Percentiles rank a stretch among this genome's conserved stretches.
Evolutionary conservation across 257 asterid species (phyloP).

Genomic region (Leptodermis oblonga): DNA sequence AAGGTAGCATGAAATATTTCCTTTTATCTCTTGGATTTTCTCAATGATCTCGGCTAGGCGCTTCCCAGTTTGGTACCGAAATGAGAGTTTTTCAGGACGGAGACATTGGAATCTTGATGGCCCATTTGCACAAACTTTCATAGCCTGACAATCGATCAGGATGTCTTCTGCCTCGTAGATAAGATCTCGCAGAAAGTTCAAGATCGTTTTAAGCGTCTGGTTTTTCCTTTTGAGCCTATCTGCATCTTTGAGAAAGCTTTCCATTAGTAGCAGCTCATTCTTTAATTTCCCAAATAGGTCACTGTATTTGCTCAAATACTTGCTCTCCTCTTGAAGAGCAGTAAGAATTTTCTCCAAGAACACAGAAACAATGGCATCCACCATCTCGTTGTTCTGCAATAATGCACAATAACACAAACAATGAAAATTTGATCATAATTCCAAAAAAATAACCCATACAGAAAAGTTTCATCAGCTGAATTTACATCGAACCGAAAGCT

Average conservation of each 20-base stretch:
- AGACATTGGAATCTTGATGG: slow-evolving; percentile 15
- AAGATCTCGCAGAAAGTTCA: slow-evolving; percentile 25
- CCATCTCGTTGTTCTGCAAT: slow-evolving; percentile 23
- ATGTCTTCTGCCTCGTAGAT: slow-evolving; percentile 32
- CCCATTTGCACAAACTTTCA: slow-evolving; percentile 2
- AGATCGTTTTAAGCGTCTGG: slow-evolving; percentile 17
- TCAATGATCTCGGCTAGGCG: slow-evolving; percentile 27
- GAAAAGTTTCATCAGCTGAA: neutral
- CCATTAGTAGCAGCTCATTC: slow-evolving; percentile 28
- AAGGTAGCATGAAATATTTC: slow-evolving; percentile 25
- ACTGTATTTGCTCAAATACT: slow-evolving; percentile 19
- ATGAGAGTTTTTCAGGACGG: slow-evolving; percentile 16
- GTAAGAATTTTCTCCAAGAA: slow-evolving; percentile 30
- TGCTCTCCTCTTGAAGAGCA: slow-evolving; percentile 27
- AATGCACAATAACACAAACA: neutral
- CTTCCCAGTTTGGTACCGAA: slow-evolving; percentile 19
- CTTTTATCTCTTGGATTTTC: slow-evolving; percentile 23
- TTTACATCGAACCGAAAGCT: no score
- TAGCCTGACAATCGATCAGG: slow-evolving; percentile 26
- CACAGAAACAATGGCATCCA: slow-evolving; percentile 30
- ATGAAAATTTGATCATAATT: neutral
- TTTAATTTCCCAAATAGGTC: slow-evolving; percentile 25
- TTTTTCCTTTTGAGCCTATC: slow-evolving; percentile 35
- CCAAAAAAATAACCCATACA: neutral
- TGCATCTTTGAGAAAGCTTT: slow-evolving; percentile 33